phyloP scores from a whole-genome alignment of 1,284 basidiomycete genomes.

The Jaminaea rosea region DNA sequence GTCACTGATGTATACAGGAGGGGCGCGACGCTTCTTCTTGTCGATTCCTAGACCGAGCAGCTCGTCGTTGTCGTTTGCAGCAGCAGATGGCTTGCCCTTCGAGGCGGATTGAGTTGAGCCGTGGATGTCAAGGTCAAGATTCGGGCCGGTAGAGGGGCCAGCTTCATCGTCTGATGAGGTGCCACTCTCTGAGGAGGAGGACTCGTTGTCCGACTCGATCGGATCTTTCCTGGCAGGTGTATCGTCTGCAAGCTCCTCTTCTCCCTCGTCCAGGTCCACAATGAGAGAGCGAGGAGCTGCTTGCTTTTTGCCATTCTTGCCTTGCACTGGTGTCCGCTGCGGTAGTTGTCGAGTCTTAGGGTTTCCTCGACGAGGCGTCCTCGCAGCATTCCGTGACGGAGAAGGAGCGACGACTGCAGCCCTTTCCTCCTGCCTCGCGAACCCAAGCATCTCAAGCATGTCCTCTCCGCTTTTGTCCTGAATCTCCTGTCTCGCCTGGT shows the following conservation, averaged over 20 bases:
- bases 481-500: too few relatives aligned
- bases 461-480: too few relatives aligned
- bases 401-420: not conserved
- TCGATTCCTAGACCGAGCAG: constrained; percentile 9
- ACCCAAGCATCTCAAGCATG: too few relatives aligned
- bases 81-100: not conserved
- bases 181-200: not conserved
- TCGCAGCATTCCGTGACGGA: not conserved
- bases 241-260: not conserved
- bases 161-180: constrained; percentile 11
- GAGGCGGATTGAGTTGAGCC: not conserved
- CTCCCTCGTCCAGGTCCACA: not conserved
- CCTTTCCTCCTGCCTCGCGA: too few relatives aligned
- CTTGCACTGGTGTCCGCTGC: not conserved
- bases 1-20: constrained; percentile 48
- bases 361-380: too few relatives aligned
- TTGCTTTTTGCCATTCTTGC: not conserved
- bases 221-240: not conserved
- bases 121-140: not conserved
- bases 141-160: not conserved
- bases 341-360: not conserved
- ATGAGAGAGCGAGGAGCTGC: not conserved
- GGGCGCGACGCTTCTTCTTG: constrained; percentile 17
- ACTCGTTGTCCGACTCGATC: not conserved
- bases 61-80: not conserved